These are phyloP conservation scores for Helianthus annuus DNA, from an alignment of 129 eudicot species.

Conservation along the genomic window HanXRQr2.0-SUNRISE NC_035449.2:157578817-157579316, in stretches of 20 bases:
- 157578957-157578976: not conserved
- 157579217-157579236: not conserved
- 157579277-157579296: not conserved
- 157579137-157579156: no score
- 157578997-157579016: conserved; percentile 35
- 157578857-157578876: conserved; percentile 82
- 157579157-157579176: no score
- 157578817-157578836: conserved; percentile 44
- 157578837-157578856: conserved; percentile 65
- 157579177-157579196: not conserved
- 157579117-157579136: no score
- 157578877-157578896: conserved; percentile 46
- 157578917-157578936: not conserved
- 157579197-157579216: not conserved
- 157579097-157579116: no score
- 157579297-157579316: not conserved
- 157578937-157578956: not conserved
- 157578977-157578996: not conserved
- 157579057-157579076: conserved; percentile 68
- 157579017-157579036: conserved; percentile 73
- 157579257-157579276: not conserved
- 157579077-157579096: conserved; percentile 21
- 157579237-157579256: not conserved
- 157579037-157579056: conserved; percentile 86
- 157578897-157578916: conserved; percentile 62